A percentile compares a stretch with the other conserved stretches of the same genome.
These are phyloP conservation scores for Puya raimondii DNA, from an alignment of 176 grass and related monocot species.

Conservation along the genomic window DNA sequence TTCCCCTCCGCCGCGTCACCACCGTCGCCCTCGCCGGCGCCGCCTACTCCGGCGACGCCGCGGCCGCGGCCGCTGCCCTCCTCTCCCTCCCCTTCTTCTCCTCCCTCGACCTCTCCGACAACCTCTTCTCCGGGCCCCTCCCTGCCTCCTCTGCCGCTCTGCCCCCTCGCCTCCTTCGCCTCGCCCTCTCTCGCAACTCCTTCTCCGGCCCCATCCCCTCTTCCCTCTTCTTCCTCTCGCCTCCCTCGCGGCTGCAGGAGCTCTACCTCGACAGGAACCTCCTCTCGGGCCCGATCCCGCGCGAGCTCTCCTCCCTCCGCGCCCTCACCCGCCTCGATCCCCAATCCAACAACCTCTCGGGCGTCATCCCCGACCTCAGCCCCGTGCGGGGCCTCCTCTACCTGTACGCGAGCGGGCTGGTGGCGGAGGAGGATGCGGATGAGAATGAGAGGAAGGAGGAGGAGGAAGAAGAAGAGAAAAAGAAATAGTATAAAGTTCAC, in stretches of 20 bases:
- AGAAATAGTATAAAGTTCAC: no score
- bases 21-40: slow-evolving; percentile 33
- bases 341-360: slow-evolving; percentile 29
- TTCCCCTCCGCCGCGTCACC: slow-evolving; percentile 32
- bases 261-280: slow-evolving; percentile 42
- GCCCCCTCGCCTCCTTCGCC: slow-evolving; percentile 14
- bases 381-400: slow-evolving; percentile 23
- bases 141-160: slow-evolving; percentile 27
- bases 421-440: no score
- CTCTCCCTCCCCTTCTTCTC: slow-evolving; percentile 35
- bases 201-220: slow-evolving; percentile 32
- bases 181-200: slow-evolving; percentile 37
- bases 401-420: slow-evolving; percentile 40
- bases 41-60: slow-evolving; percentile 16
- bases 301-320: slow-evolving; percentile 14
- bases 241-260: slow-evolving; percentile 31
- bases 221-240: slow-evolving; percentile 3
- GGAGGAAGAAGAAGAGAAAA: no score
- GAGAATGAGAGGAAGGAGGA: no score
- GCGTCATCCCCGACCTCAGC: slow-evolving; percentile 2
- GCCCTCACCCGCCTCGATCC: slow-evolving; percentile 27
- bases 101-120: slow-evolving; percentile 37
- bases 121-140: slow-evolving; percentile 9
- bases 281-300: slow-evolving; percentile 28
- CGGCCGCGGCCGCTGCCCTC: slow-evolving; percentile 19